Conservation (phyloP, 2,329 filamentous ascomycete species). For the Lasiodiplodia sp. region DNA sequence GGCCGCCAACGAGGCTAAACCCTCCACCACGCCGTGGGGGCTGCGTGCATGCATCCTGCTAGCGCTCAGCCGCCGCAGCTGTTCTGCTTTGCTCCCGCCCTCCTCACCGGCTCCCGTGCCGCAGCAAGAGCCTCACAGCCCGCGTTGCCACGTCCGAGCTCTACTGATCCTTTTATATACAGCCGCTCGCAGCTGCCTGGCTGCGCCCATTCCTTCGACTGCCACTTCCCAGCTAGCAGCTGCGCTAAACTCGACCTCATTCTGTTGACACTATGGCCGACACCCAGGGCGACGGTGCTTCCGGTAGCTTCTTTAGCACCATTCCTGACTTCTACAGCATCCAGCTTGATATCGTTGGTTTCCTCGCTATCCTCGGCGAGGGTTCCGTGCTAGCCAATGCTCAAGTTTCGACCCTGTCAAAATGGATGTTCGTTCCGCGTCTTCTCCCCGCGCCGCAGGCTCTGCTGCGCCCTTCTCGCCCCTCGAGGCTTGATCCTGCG, state of each 20-base stretch:
- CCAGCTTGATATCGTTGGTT: conserved; percentile 63
- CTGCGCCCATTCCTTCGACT: background rate
- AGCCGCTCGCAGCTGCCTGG: background rate
- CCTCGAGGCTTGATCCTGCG: conserved; percentile 50
- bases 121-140: conserved; percentile 14
- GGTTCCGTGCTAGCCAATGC: conserved; percentile 59
- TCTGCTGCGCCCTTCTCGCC: conserved; percentile 55
- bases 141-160: conserved; percentile 5
- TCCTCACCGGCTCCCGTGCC: conserved; percentile 10
- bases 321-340: conserved; percentile 40
- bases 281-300: conserved; percentile 1
- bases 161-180: background rate
- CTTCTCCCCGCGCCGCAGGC: conserved; percentile 60
- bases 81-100: background rate
- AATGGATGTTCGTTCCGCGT: conserved; percentile 58
- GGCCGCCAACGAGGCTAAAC: conserved; percentile 11
- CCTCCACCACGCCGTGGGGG: conserved; percentile 12
- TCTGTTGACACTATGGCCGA: background rate
- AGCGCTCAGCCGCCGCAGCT: background rate
- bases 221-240: conserved; percentile 17
- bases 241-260: background rate
- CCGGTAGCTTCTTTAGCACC: conserved; percentile 28
- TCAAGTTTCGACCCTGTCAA: conserved; percentile 58
- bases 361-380: conserved; percentile 62
- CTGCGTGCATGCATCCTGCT: conserved; percentile 23